Base-by-base conservation (phyloP, 345 rosid genomes). In the Viola odorata region DNA sequence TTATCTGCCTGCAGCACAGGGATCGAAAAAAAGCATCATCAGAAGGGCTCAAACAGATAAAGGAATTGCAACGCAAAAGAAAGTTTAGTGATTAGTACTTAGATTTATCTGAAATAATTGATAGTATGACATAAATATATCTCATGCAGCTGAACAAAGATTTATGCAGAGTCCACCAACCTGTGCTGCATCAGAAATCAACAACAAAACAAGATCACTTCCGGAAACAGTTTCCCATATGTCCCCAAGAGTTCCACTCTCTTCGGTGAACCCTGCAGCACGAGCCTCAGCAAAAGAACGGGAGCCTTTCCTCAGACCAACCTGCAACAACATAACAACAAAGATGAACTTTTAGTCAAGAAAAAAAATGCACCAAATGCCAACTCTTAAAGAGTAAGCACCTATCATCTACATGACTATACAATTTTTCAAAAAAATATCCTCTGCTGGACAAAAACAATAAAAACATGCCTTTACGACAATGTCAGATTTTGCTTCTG, bases 171-270 rank as follows among this genome's bases (percentile, higher is more conserved):
- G n/a, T 6, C 13, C 9, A 47, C 65, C 57, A 63, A 88, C 98
- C 86, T 89, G 98, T 50, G 98, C 95, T 65, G 96, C 88, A 82
- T 91, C 92, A 57, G 98, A 91, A 65, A 91, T 89, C 81, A 91
- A 70, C 41, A 91, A 77, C 71, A 91, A 62, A 12, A 91, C 89
- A 60, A 88, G 98, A 76, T 88, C 98, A 53, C 98, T 91, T 59
- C 86, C 86, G 15, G 95, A 77, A 72, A 91, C 56, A 38, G 98
- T 91, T 75, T 91, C 95, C 81, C 82, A 88, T 50, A 88, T 91
- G 64, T 89, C 98, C 56, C 98, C 96, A 68, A 85, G 63, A 64
- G 98, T 89, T 42, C 91, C 92, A 76, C 38, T 84, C 67, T 86
- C 96, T 75, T 89, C 96, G 0, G 91, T 75, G 75, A 91, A 91